A percentile compares a stretch with the other conserved stretches of the same genome.
phyloP scores from a whole-genome alignment of 2,329 filamentous ascomycete species.

The Aspergillus sp. region DNA sequence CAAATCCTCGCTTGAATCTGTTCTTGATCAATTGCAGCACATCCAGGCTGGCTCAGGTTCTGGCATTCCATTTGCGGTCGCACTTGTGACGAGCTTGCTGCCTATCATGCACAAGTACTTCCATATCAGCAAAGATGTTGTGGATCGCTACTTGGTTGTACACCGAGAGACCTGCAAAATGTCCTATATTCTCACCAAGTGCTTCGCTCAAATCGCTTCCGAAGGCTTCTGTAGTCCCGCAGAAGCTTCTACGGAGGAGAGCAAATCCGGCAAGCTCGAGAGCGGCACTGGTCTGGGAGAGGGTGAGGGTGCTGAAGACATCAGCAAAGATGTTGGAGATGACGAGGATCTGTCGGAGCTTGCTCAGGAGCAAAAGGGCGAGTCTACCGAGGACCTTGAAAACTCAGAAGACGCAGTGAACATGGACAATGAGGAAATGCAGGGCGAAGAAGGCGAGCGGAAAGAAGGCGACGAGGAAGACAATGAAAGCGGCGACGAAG shows the following conservation, averaged over 20 bases:
- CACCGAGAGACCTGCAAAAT: slow-evolving; percentile 74
- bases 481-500: slow-evolving; percentile 63
- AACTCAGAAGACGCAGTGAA: slow-evolving; percentile 51
- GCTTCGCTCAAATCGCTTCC: slow-evolving; percentile 75
- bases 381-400: slow-evolving; percentile 51
- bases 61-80: slow-evolving; percentile 52
- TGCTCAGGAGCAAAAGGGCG: slow-evolving; percentile 72
- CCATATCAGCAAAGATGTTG: slow-evolving; percentile 59
- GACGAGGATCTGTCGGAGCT: slow-evolving; percentile 93
- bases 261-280: slow-evolving; percentile 77
- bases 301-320: slow-evolving; percentile 92
- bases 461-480: slow-evolving; percentile 49
- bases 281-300: slow-evolving; percentile 91
- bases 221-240: slow-evolving; percentile 91
- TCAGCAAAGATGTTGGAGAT: slow-evolving; percentile 92
- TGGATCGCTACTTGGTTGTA: slow-evolving; percentile 62
- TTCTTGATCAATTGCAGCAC: slow-evolving; percentile 50
- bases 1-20: slow-evolving; percentile 44
- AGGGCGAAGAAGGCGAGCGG: slow-evolving; percentile 74
- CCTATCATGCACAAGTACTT: slow-evolving; percentile 78
- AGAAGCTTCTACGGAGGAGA: slow-evolving; percentile 73
- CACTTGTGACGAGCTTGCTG: slow-evolving; percentile 61
- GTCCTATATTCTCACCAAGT: slow-evolving; percentile 72
- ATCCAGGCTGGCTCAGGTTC: slow-evolving; percentile 48
- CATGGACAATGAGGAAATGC: slow-evolving; percentile 80